Conservation (phyloP, 2,329 filamentous ascomycete genomes). For the Ceratocystis huliohia region DNA sequence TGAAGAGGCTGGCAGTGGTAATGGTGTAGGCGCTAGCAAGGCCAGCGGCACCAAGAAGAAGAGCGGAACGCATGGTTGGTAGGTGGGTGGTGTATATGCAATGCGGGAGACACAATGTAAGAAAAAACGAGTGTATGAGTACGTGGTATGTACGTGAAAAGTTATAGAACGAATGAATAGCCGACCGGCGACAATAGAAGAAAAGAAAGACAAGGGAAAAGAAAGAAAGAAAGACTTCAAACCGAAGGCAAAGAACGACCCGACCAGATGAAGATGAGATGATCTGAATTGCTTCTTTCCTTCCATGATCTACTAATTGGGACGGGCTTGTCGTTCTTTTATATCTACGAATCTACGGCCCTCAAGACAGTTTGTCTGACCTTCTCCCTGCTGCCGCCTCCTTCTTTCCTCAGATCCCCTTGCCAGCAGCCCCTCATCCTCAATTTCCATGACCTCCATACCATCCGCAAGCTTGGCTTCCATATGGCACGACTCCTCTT, state of each 20-base stretch:
- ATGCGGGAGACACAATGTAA: neutral
- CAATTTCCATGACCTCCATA: neutral
- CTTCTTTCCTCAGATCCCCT: neutral
- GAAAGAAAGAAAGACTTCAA: neutral
- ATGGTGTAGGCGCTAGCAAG: constrained; percentile 24
- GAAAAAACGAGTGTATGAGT: neutral
- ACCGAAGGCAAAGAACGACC: neutral
- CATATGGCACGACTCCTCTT: neutral
- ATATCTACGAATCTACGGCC: neutral
- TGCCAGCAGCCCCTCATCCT: too few relatives aligned
- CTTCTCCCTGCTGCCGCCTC: neutral
- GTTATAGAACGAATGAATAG: neutral
- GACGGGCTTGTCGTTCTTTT: neutral
- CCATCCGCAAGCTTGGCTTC: neutral
- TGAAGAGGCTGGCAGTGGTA: constrained; percentile 25
- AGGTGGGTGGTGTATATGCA: neutral
- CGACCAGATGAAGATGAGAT: neutral
- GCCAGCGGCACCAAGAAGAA: neutral
- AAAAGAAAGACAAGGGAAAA: neutral
- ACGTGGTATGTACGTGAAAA: neutral
- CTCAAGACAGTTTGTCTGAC: neutral
- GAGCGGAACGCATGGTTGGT: neutral
- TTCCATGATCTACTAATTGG: neutral
- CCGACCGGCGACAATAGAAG: neutral
- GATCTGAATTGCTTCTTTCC: neutral